Base-by-base conservation (phyloP, 768 basidiomycete genomes). In the Zangia roseola region DNA sequence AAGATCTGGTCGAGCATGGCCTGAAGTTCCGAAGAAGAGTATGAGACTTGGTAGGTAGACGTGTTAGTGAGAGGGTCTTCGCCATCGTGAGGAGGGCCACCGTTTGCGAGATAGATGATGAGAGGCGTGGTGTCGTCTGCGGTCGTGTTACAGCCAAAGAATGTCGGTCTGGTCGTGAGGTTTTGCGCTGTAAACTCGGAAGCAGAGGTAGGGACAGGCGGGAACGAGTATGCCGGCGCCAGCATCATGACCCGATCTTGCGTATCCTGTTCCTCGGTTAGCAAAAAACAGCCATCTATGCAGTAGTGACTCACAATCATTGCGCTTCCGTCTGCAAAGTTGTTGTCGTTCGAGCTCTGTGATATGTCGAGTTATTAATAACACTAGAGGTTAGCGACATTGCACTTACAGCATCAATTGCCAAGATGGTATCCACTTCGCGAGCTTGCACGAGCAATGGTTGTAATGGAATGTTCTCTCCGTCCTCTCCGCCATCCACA, bases 31-130 rank as follows among this genome's bases (percentile, higher is more conserved):
- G 64, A 62, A 5, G 64, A 47, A 2, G 54, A 39, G 57, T 79
- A 81, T 6, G 64, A 38, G 21, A 70, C 51, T 58, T 76, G 69
- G 43, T 43, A 34, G 10, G 77, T 79, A 10, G 69, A 58, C 0
- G 68, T 72, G 65, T 80, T 80, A 6, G 76, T 77, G 9, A 71
- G 43, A 8, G 70, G 58, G n/a, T 63, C 56, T 20, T 66, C 56
- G 17, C 72, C 65, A 26, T 74, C 64, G 49, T 60, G 67, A 36
- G 73, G 74, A 2, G 73, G 64, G 5, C 74, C 76, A 24, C 79
- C 78, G 55, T 78, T 79, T 1, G 82, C 81, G n/a, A 83, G 62
- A 62, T 85, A 85, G 47, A 83, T 71, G 14, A 84, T 54, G 33
- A 83, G 59, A 3, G 82, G 81, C 5, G 71, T 71, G 35, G 62